Conservation (phyloP, 108 stramenopile species). For the Stephanodiscus minutulus region DNA sequence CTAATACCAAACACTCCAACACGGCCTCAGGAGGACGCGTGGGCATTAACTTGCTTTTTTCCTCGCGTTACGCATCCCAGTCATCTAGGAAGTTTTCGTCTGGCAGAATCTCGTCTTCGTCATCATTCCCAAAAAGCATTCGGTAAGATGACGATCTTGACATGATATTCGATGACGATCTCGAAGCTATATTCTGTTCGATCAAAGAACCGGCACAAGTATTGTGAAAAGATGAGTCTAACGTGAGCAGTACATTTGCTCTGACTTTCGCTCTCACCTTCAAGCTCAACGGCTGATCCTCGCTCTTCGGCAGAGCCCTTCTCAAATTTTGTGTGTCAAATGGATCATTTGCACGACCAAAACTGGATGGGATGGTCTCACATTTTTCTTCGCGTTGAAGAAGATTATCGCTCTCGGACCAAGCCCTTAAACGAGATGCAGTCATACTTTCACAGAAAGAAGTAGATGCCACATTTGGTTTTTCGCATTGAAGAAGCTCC, state of each 20-base stretch:
- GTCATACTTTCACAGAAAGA: background rate
- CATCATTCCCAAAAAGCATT: constrained; percentile 26
- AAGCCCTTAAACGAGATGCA: background rate
- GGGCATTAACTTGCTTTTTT: too few species aligned
- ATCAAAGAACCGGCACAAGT: too few species aligned
- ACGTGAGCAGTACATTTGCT: too few species aligned
- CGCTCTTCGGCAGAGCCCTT: background rate
- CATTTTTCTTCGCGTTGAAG: background rate
- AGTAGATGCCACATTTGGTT: background rate
- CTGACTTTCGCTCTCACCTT: too few species aligned
- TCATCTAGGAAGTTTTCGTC: constrained; percentile 33
- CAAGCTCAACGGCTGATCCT: too few species aligned
- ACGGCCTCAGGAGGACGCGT: too few species aligned
- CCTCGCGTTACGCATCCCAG: constrained; percentile 19
- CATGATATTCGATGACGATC: background rate
- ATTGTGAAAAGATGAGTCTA: too few species aligned
- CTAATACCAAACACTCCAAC: too few species aligned
- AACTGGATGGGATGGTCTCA: background rate
- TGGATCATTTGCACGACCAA: background rate
- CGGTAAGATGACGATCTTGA: constrained; percentile 26
- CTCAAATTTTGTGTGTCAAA: background rate
- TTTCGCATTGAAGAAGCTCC: background rate
- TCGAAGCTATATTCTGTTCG: constrained; percentile 13
- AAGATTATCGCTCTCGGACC: constrained; percentile 2
- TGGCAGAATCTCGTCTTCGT: constrained; percentile 16